Base-by-base conservation (phyloP, 306 rosid genomes). In the Calophaca sinica region DNA sequence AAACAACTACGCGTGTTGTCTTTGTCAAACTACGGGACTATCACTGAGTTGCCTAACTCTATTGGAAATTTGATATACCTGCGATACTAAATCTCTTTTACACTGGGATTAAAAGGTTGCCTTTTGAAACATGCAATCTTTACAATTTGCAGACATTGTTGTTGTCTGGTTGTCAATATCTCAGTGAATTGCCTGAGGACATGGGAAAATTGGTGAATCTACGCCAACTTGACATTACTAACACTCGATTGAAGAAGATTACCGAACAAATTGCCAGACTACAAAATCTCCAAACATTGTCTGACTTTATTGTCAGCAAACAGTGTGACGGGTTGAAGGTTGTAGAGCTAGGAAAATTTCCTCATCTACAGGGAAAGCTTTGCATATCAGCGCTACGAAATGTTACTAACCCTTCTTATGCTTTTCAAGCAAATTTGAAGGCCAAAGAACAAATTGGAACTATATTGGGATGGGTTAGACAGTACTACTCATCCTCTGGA, bases 91-190 rank as follows among this genome's bases (percentile, higher is more conserved):
- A 63, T 63, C 52, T 41, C 15, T 63, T 52, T 9, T 36, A 5
- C 52, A 63, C 70, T 9, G 7, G 9, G 4, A 63, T 63, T 20
- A 51, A 63, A 41, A 63, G 9, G 36, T 11, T 63, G 9, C 70
- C 70, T 9, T 41, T 36, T 41, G 36, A 39, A 63, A 42, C 32
- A 41, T 63, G 70, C 36, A 41, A 41, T 2, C 70, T 63, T 4
- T 26, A 63, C 38, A 82, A 76, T 52, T 50, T 85, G n/a, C 82
- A 80, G 14, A 75, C 82, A 1, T 29, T 83, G 10, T 35, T 71
- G 11, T 28, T 84, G 42, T 20, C 31, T 2, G 1, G 2, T 3
- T 85, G 86, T 55, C 2, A 1, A 6, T 6, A 4, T 12, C 74
- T 68, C 28, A 9, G 0, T 48, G 55, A 26, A 31, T 76, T 58